Evolutionary conservation across 2,329 filamentous ascomycete species (phyloP).

Genomic region (Fusarium albosuccineum): DNA sequence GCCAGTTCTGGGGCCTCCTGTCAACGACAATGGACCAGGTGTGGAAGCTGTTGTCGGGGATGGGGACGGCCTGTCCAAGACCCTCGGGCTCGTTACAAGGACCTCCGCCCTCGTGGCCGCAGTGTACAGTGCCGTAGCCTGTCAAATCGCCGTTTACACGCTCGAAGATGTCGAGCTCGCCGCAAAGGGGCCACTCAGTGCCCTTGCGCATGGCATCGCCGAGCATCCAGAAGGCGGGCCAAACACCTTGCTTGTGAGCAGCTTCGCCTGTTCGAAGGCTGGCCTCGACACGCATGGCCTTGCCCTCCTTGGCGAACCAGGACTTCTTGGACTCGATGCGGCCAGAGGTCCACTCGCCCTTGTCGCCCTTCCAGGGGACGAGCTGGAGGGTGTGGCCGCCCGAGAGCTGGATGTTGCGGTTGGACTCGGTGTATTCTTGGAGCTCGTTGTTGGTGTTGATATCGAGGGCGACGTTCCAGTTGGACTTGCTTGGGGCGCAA

Average conservation of each 20-base stretch:
- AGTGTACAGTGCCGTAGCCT: slow-evolving; percentile 64
- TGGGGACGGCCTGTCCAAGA: slow-evolving; percentile 49
- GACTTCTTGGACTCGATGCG: slow-evolving; percentile 62
- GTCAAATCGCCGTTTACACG: slow-evolving; percentile 60
- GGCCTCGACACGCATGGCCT: slow-evolving; percentile 59
- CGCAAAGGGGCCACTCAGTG: slow-evolving; percentile 62
- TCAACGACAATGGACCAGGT: slow-evolving; percentile 63
- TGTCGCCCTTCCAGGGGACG: slow-evolving; percentile 57
- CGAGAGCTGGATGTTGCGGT: slow-evolving; percentile 62
- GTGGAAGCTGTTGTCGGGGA: slow-evolving; percentile 64
- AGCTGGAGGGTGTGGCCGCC: slow-evolving; percentile 66
- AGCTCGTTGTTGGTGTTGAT: slow-evolving; percentile 63
- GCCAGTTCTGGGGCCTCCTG: slow-evolving; percentile 58
- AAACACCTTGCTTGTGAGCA: slow-evolving; percentile 61
- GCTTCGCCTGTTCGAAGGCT: slow-evolving; percentile 59
- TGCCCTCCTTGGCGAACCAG: slow-evolving; percentile 58
- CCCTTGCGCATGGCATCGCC: slow-evolving; percentile 61
- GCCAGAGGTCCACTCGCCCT: slow-evolving; percentile 62
- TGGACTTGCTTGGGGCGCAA: slow-evolving; percentile 51
- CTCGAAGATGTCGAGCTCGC: slow-evolving; percentile 66
- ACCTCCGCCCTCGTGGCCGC: slow-evolving; percentile 58
- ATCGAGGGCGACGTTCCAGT: slow-evolving; percentile 61
- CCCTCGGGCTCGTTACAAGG: slow-evolving; percentile 63
- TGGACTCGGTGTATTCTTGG: slow-evolving; percentile 60
- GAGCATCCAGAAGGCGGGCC: slow-evolving; percentile 68